These are phyloP conservation scores for Skeletonema tropicum DNA, from an alignment of 108 stramenopile species.

Conservation along the genomic window DNA sequence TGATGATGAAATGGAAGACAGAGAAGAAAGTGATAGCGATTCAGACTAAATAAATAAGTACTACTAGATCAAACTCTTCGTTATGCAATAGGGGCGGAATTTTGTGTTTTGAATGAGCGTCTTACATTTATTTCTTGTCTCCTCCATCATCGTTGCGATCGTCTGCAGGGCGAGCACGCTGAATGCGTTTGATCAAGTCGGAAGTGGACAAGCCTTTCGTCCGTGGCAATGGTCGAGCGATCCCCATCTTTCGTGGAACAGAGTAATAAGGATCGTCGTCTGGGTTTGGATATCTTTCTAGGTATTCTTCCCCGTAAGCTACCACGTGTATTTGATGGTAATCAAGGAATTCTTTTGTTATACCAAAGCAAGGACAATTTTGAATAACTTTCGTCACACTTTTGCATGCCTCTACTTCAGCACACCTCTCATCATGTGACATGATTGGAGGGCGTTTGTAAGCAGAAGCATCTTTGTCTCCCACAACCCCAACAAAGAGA, in stretches of 20 bases:
- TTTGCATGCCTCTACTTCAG: constrained; percentile 92
- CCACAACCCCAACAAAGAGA: constrained; percentile 89
- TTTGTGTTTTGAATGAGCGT: no score
- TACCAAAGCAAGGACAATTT: constrained; percentile 88
- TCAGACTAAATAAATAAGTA: constrained; percentile 29
- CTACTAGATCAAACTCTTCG: background rate
- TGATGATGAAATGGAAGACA: constrained; percentile 55
- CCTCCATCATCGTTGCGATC: constrained; percentile 55
- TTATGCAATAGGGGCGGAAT: no score
- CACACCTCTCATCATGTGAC: constrained; percentile 85
- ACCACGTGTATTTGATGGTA: constrained; percentile 92
- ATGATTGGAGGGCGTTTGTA: constrained; percentile 94
- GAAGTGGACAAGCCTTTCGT: constrained; percentile 81
- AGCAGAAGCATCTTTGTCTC: constrained; percentile 80
- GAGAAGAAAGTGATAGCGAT: constrained; percentile 30
- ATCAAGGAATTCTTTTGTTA: constrained; percentile 85
- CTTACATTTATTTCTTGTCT: background rate
- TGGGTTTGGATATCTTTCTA: constrained; percentile 83
- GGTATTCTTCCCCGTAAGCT: constrained; percentile 88
- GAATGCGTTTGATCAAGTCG: constrained; percentile 86
- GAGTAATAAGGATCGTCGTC: constrained; percentile 90
- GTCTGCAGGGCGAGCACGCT: constrained; percentile 69
- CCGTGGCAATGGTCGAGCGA: constrained; percentile 79
- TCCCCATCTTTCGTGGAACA: constrained; percentile 78
- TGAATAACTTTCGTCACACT: constrained; percentile 90